These are phyloP conservation scores for Flagelloscypha sp. DNA, from an alignment of 768 basidiomycete species.

Conservation along the genomic window DNA sequence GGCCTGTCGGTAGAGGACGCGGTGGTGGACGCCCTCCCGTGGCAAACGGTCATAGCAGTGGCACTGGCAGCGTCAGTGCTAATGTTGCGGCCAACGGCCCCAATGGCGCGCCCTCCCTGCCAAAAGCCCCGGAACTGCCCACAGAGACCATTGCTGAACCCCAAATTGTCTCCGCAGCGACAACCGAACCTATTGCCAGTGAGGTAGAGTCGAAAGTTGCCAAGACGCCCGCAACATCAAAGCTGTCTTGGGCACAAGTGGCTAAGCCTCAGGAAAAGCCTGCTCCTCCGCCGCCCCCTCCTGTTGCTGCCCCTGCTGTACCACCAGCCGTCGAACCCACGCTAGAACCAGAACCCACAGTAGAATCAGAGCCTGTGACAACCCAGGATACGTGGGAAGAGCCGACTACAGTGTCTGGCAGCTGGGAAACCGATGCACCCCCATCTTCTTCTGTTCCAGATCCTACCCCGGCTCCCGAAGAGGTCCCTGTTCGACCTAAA, in stretches of 20 bases:
- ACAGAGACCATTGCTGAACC: conserved; percentile 23
- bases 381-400: conserved; percentile 50
- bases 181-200: conserved; percentile 17
- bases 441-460: conserved; percentile 27
- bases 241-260: conserved; percentile 82
- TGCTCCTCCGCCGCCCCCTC: conserved; percentile 29
- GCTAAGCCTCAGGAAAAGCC: conserved; percentile 71
- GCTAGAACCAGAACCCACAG: too few species aligned
- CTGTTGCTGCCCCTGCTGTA: conserved; percentile 21
- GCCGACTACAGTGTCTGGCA: conserved; percentile 58
- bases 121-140: conserved; percentile 32
- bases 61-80: conserved; percentile 23
- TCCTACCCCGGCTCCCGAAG: conserved; percentile 23
- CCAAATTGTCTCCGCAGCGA: conserved; percentile 10
- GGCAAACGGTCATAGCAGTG: conserved; percentile 18
- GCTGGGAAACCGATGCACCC: conserved; percentile 71
- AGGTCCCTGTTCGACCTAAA: conserved; percentile 10
- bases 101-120: conserved; percentile 12
- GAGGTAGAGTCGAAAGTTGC: conserved; percentile 15
- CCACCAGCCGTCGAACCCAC: conserved; percentile 19
- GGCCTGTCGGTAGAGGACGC: conserved; percentile 31
- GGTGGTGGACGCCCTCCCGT: conserved; percentile 42
- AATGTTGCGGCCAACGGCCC: conserved; percentile 24
- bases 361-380: conserved; percentile 27
- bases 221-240: conserved; percentile 64